Conservation (phyloP, 106 monocot species). For the Hemerocallis citrina region DNA sequence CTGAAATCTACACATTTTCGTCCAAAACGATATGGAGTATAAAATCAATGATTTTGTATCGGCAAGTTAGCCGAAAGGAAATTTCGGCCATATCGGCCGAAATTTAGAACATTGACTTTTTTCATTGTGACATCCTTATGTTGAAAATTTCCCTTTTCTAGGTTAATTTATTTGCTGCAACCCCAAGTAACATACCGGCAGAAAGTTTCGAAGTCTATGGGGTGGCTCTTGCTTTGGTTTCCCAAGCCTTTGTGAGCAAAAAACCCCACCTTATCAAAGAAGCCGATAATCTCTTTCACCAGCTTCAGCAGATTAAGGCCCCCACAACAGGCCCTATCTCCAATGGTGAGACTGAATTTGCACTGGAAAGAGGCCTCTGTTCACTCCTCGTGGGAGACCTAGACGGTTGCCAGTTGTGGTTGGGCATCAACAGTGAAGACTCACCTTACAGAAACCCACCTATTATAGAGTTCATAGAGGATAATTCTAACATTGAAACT, state of each 20-base stretch:
- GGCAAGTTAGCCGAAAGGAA: too few species aligned
- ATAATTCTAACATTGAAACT: conserved; percentile 38
- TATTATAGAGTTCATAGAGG: conserved; percentile 60
- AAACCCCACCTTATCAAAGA: conserved; percentile 62
- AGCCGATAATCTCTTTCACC: conserved; percentile 62
- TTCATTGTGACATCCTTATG: too few species aligned
- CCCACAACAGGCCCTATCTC: conserved; percentile 14
- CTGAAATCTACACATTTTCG: too few species aligned
- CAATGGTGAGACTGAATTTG: conserved; percentile 38
- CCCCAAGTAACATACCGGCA: conserved; percentile 77
- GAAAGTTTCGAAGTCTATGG: conserved; percentile 84
- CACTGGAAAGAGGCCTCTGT: conserved; percentile 81
- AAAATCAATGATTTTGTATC: too few species aligned
- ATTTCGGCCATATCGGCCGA: too few species aligned
- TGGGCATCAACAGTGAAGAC: conserved; percentile 67
- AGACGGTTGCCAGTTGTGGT: conserved; percentile 57
- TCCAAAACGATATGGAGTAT: too few species aligned
- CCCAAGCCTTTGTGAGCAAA: conserved; percentile 64
- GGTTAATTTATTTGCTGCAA: conserved; percentile 73
- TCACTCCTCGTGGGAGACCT: conserved; percentile 78
- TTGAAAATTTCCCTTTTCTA: conserved; percentile 17
- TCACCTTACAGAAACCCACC: conserved; percentile 59
- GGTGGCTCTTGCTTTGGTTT: conserved; percentile 77
- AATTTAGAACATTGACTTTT: background rate
- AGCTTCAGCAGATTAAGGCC: conserved; percentile 66